phyloP scores from a whole-genome alignment of 352 stramenopile species.

The Peronospora tabacina region DNA sequence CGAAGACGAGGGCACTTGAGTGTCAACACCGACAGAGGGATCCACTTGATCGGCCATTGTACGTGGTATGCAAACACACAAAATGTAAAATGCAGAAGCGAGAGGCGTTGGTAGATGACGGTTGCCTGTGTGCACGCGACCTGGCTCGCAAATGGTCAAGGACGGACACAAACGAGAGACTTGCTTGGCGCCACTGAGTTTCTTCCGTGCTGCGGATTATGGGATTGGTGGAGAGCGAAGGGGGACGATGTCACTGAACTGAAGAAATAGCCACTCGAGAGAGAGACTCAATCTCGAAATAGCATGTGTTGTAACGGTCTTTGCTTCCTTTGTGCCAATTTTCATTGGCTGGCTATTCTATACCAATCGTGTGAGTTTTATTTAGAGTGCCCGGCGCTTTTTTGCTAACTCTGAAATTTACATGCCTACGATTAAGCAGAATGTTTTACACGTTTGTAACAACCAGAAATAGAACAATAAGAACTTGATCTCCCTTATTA shows the following conservation, averaged over 20 bases:
- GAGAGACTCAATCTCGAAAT: not conserved
- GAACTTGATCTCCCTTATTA: too few relatives aligned
- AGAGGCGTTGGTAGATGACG: slow-evolving; percentile 7
- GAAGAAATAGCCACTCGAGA: slow-evolving; percentile 11
- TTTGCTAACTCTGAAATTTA: too few relatives aligned
- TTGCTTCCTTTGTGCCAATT: too few relatives aligned
- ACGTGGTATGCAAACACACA: slow-evolving; percentile 37
- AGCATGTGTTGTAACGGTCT: too few relatives aligned
- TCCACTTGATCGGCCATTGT: slow-evolving; percentile 71
- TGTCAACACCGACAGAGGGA: slow-evolving; percentile 27
- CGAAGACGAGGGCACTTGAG: slow-evolving; percentile 28
- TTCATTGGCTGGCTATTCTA: too few relatives aligned
- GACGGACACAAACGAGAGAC: slow-evolving; percentile 11
- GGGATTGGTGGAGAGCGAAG: slow-evolving; percentile 18
- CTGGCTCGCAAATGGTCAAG: slow-evolving; percentile 7
- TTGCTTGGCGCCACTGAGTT: slow-evolving; percentile 11
- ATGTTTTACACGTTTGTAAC: too few relatives aligned
- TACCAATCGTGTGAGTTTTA: too few relatives aligned
- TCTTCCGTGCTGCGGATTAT: slow-evolving; percentile 27
- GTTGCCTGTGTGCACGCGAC: slow-evolving; percentile 1
- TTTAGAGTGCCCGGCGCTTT: too few relatives aligned
- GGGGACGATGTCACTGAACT: slow-evolving; percentile 9
- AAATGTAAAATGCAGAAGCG: slow-evolving; percentile 38
- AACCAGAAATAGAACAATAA: too few relatives aligned
- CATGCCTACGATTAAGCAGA: too few relatives aligned